Percentiles rank a stretch among this genome's conserved stretches.
phyloP scores from a whole-genome alignment of 1,284 basidiomycete species.

The Ceratobasidium sp. region DNA sequence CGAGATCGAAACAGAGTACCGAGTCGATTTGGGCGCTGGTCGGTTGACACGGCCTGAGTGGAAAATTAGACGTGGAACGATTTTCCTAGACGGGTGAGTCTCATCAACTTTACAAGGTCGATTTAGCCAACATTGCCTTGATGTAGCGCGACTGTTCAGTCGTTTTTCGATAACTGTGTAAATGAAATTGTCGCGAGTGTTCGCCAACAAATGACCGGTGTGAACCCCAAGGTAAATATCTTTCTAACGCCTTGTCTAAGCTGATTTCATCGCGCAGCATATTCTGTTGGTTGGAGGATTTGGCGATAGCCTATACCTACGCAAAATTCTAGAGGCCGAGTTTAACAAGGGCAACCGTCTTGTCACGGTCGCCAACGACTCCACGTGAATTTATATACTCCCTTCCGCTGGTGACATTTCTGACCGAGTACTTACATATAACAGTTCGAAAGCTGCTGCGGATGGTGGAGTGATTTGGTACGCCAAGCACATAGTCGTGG shows the following conservation, averaged over 20 bases:
- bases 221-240: constrained; percentile 10
- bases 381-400: constrained; percentile 22
- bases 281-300: constrained; percentile 46
- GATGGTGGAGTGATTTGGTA: constrained; percentile 27
- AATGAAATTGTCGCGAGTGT: constrained; percentile 25
- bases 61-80: not conserved
- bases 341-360: not conserved
- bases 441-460: constrained; percentile 24
- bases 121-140: not conserved
- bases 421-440: not conserved
- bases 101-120: too few species aligned
- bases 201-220: constrained; percentile 31
- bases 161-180: constrained; percentile 42
- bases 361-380: constrained; percentile 41
- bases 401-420: too few species aligned
- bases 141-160: constrained; percentile 6
- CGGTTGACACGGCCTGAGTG: not conserved
- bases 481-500: not conserved
- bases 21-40: constrained; percentile 31
- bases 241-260: too few species aligned
- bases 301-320: constrained; percentile 45
- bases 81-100: constrained; percentile 13
- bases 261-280: constrained; percentile 9
- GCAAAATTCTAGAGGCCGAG: constrained; percentile 13
- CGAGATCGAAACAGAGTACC: too few species aligned